Evolutionary conservation across 192 early-diverging fungal species (phyloP), one percentile per base, ranked within the genome.

Genomic region (Entophlyctis luteolus): DNA sequence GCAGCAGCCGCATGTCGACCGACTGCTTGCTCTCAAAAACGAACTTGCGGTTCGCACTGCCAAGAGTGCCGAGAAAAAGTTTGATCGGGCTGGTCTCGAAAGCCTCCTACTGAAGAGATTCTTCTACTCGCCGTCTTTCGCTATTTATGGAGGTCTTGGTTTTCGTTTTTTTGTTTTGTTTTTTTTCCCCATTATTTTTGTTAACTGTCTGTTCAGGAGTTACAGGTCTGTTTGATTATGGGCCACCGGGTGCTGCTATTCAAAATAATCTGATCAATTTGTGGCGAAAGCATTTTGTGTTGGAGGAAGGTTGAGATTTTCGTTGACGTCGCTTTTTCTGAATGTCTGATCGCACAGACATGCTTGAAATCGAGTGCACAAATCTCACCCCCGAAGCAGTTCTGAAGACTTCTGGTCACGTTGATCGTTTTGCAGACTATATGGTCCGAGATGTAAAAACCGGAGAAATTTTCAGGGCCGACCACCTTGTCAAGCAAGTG

Each of bases 281-380:
- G 35, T 98, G 95, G 95, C 85, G 93, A 62, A 89, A 91, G 77
- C 94, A 96, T 82, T 99, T 99, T 79, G 88, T 99, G 3, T 83
- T 99, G 18, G 97, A 99, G 76, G 97, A 99, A 79, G 57, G 57
- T 59, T n/a, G n/a, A n/a, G n/a, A n/a, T n/a, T n/a, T n/a, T n/a
- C n/a, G n/a, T n/a, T n/a, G n/a, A n/a, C n/a, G n/a, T n/a, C n/a
- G n/a, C n/a, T n/a, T n/a, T n/a, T n/a, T n/a, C n/a, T n/a, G n/a
- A n/a, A n/a, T n/a, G n/a, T n/a, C n/a, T n/a, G n/a, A n/a, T 23
- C 49, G 0, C 20, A 36, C 4, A 59, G 94, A 99, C 59, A 99
- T 99, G 97, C 89, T 99, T 8, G 97, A 99, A 82, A 83, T 99
- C 29, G 97, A 99, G 71, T 93, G 92, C 72, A 89, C 94, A 32